Evolutionary conservation across 768 basidiomycete species (phyloP), one percentile per base, ranked within the genome.

Genomic region (Sporobolomyces pararoseus): DNA sequence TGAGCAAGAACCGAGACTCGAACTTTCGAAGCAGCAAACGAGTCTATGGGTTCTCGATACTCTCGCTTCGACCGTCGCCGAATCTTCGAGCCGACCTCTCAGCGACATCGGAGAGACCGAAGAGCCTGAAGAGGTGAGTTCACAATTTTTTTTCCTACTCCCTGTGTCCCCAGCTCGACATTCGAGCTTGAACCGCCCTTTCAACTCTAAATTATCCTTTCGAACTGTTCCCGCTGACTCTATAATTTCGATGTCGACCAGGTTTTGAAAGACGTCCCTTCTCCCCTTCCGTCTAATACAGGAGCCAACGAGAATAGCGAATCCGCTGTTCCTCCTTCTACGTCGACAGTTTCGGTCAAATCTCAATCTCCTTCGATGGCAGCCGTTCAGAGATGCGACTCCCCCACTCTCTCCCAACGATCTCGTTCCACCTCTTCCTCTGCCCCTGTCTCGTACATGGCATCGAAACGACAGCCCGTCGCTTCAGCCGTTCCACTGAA

Each of bases 11-110:
- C 34, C 27, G 35, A 5, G n/a, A 29, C 46, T 31, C 49, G 21
- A 47, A 2, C 44, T n/a, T 2, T 35, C 64, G 31, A 39, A 49
- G 13, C 35, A 60, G n/a, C 59, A 65, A 27, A 66, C 69, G 52
- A 34, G 60, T 4, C 31, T 55, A 25, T 71, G 69, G 69, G 69
- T 71, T 10, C 47, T 69, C 31, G 64, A 65, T 7, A 65, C 63
- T 25, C 51, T 70, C 7, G 58, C 58, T 31, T 61, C 59, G 32
- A 29, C 59, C 13, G 31, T 49, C 31, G 42, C 42, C 9, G 53
- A 62, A 13, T 29, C 50, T 17, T 5, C 39, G 7, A 5, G 14
- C 10, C 23, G 62, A 14, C 39, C 32, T 13, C 13, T 70, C 23
- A 53, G 29, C 44, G 58, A 60, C 27, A 60, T 70, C 23, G 63